Evolutionary conservation across 306 rosid species (phyloP), one percentile per base, ranked within the genome.

Genomic region (Coriaria nepalensis): DNA sequence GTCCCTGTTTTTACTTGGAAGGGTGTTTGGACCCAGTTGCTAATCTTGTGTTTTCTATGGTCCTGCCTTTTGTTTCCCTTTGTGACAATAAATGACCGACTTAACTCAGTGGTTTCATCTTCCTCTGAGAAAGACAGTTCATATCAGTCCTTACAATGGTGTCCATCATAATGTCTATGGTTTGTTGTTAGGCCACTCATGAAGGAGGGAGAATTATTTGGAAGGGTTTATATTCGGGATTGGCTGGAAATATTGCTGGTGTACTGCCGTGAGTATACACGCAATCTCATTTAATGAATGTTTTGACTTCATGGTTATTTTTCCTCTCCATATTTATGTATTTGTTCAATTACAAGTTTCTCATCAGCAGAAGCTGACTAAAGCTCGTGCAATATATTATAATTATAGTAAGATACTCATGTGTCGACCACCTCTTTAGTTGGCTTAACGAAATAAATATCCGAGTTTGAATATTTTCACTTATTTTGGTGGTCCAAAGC

Each of bases 221-320:
- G 37, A 52, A 71, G 40, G 69, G 57, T 47, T 58, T 71, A 13
- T 71, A 71, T 66, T 66, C 72, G 33, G 77, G 72, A 48, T 57
- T 71, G 55, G 61, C 65, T 29, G 77, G 62, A 42, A 71, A 71
- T 42, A 72, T 71, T 51, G 62, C 54, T 42, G 77, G 77, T 54
- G 60, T 63, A 14, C 61, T 71, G 49, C 77, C 69, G 77, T 71
- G 60, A 53, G 77, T 66, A 55, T 14, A 50, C 43, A n/a, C n/a
- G n/a, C n/a, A n/a, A n/a, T n/a, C n/a, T n/a, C n/a, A n/a, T n/a
- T n/a, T n/a, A n/a, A n/a, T n/a, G n/a, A n/a, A n/a, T n/a, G n/a
- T n/a, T n/a, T n/a, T 58, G 33, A 10, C 13, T 45, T 33, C 49
- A 9, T 13, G 32, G 42, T 37, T 49, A 39, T 8, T 11, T 15